phyloP scores from a whole-genome alignment of 768 basidiomycete genomes.

The Fomitopsis serialis region DNA sequence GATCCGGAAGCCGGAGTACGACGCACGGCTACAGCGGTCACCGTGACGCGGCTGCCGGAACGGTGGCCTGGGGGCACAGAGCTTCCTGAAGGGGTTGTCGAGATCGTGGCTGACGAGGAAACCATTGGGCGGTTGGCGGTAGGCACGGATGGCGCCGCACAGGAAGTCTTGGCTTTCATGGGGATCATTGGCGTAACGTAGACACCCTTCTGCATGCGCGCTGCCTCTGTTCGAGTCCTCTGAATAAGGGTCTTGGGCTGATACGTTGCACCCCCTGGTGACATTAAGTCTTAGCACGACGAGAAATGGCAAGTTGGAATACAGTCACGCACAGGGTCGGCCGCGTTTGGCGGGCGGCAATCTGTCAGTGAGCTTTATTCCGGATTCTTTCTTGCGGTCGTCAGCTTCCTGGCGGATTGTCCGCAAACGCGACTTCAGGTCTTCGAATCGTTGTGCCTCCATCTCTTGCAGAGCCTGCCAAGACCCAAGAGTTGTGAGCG shows the following conservation, averaged over 20 bases:
- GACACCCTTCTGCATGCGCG: conserved; percentile 58
- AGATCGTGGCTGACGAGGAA: conserved; percentile 5
- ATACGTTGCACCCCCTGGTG: conserved; percentile 29
- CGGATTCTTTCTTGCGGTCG: conserved; percentile 70
- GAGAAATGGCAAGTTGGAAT: neutral
- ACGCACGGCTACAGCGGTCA: conserved; percentile 42
- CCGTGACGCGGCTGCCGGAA: conserved; percentile 39
- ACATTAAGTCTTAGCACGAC: conserved; percentile 6
- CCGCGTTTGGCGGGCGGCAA: conserved; percentile 62
- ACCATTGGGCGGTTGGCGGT: conserved; percentile 2
- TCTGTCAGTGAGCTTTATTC: conserved; percentile 70
- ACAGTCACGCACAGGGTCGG: conserved; percentile 43
- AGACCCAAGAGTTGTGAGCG: neutral
- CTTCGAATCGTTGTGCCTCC: conserved; percentile 62
- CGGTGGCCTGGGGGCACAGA: conserved; percentile 1
- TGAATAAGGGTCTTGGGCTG: conserved; percentile 70
- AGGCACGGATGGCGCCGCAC: conserved; percentile 29
- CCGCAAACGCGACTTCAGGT: conserved; percentile 55
- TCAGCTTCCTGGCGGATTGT: conserved; percentile 64
- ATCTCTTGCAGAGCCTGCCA: conserved; percentile 47
- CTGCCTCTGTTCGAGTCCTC: conserved; percentile 69
- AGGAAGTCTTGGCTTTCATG: conserved; percentile 24
- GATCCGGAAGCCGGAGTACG: conserved; percentile 19
- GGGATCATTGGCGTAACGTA: conserved; percentile 48
- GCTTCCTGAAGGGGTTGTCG: conserved; percentile 18